A percentile compares a stretch with the other conserved stretches of the same genome.
These are phyloP conservation scores for Excoecaria agallocha DNA, from an alignment of 345 rosid species.

Conservation along the genomic window DNA sequence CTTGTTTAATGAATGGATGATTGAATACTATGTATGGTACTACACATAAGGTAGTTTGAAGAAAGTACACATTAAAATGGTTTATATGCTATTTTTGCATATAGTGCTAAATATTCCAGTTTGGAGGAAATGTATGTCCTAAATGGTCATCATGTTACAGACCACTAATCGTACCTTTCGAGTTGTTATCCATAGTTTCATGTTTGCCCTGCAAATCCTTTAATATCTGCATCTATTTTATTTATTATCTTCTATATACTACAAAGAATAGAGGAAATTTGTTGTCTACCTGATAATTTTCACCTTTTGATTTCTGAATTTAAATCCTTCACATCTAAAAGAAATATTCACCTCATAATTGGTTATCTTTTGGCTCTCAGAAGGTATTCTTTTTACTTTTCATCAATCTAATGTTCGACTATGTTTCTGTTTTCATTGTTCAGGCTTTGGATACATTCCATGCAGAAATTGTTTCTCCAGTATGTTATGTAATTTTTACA, in stretches of 20 bases:
- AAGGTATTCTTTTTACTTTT: not conserved
- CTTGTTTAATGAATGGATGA: not conserved
- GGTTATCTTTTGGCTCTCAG: not conserved
- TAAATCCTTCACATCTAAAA: not conserved
- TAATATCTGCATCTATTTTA: not conserved
- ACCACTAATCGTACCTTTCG: not conserved
- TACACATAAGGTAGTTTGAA: not conserved
- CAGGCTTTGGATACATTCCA: conserved; percentile 86
- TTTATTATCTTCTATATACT: not conserved
- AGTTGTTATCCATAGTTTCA: not conserved
- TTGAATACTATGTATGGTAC: not conserved
- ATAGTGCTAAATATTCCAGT: not conserved
- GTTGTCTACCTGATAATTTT: not conserved
- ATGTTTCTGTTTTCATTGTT: not conserved
- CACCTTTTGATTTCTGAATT: not conserved
- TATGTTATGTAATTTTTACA: conserved; percentile 88
- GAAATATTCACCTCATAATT: not conserved
- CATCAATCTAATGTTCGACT: not conserved
- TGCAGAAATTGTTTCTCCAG: conserved; percentile 87
- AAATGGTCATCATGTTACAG: not conserved
- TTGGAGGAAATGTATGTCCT: not conserved
- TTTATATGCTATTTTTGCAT: not conserved
- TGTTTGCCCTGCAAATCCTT: not conserved
- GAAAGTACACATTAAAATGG: not conserved
- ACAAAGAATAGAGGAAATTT: not conserved